These are phyloP conservation scores for Mikania micrantha DNA, from an alignment of 129 eudicot species.

Conservation along the genomic window DNA sequence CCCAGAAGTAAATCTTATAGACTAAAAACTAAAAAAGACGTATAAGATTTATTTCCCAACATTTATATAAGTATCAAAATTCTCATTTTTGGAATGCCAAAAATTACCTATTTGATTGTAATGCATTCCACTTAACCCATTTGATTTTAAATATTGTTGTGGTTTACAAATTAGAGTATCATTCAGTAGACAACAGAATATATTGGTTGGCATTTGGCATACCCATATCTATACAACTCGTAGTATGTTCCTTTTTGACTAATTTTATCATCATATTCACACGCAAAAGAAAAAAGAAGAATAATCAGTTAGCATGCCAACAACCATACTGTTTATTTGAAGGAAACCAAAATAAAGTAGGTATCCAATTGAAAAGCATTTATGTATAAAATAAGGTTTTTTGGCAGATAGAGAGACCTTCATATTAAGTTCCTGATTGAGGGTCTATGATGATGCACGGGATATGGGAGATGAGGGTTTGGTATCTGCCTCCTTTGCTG, in stretches of 20 bases:
- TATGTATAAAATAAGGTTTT: too few relatives aligned
- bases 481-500: not conserved
- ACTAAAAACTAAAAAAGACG: too few relatives aligned
- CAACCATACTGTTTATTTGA: not conserved
- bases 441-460: not conserved
- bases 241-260: too few relatives aligned
- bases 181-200: too few relatives aligned
- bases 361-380: not conserved
- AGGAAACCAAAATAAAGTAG: not conserved
- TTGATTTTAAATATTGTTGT: too few relatives aligned
- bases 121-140: not conserved
- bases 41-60: too few relatives aligned
- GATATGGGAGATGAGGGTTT: constrained; percentile 13
- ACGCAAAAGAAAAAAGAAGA: not conserved
- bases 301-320: not conserved
- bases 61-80: too few relatives aligned
- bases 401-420: not conserved
- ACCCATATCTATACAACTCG: too few relatives aligned
- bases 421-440: not conserved
- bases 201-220: too few relatives aligned
- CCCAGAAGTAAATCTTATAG: too few relatives aligned
- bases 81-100: not conserved
- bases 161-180: too few relatives aligned
- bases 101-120: not conserved
- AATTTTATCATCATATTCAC: not conserved